phyloP scores from a whole-genome alignment of 2,329 filamentous ascomycete genomes.

The Hymenoscyphus infarciens region DNA sequence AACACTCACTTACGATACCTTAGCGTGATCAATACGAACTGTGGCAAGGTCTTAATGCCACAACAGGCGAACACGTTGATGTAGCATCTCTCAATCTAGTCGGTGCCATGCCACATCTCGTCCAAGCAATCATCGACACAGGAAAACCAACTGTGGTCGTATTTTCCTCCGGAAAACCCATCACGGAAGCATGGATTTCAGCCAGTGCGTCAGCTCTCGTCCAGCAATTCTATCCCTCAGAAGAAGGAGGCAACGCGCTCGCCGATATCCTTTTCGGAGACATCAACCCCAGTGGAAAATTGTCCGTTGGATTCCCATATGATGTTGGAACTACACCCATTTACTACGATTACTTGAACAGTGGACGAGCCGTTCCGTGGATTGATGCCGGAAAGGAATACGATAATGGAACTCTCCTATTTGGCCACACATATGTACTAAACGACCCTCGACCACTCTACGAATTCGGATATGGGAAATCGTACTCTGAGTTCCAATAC shows the following conservation, averaged over 20 bases:
- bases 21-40: constrained; percentile 65
- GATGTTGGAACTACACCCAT: constrained; percentile 64
- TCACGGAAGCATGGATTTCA: constrained; percentile 71
- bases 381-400: constrained; percentile 64
- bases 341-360: constrained; percentile 72
- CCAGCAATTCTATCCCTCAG: constrained; percentile 72
- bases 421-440: constrained; percentile 88
- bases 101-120: constrained; percentile 64
- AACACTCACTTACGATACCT: background rate
- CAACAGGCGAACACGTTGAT: constrained; percentile 72
- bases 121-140: constrained; percentile 63
- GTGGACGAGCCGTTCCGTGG: constrained; percentile 64
- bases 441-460: constrained; percentile 72
- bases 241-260: constrained; percentile 80
- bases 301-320: constrained; percentile 69
- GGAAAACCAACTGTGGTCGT: constrained; percentile 75
- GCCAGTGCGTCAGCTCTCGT: constrained; percentile 60
- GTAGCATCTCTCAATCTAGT: constrained; percentile 61
- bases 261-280: constrained; percentile 76
- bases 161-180: constrained; percentile 75
- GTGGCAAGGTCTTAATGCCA: constrained; percentile 68
- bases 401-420: constrained; percentile 67
- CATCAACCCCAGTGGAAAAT: constrained; percentile 62
- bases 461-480: constrained; percentile 81
- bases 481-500: constrained; percentile 60